Evolutionary conservation across 768 basidiomycete genomes (phyloP).

Genomic region (Pisolithus orientalis): DNA sequence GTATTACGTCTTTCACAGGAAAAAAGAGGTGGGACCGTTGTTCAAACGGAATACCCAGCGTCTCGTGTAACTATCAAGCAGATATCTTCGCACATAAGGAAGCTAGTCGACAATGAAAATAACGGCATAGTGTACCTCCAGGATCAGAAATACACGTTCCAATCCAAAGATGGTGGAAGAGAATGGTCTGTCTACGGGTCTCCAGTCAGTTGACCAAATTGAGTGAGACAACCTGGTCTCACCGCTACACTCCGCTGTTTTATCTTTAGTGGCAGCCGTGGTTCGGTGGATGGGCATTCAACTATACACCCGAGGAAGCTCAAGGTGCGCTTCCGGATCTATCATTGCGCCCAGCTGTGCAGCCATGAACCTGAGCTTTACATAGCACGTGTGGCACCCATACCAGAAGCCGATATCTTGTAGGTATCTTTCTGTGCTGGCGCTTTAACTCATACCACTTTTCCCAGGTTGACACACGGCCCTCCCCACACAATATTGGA

Average conservation of each 20-base stretch:
- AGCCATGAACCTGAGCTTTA: neutral
- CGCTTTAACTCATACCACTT: neutral
- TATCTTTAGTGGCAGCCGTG: slow-evolving; percentile 12
- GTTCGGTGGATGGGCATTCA: slow-evolving; percentile 41
- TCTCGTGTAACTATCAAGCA: neutral
- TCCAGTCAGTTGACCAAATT: slow-evolving; percentile 36
- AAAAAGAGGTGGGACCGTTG: slow-evolving; percentile 3
- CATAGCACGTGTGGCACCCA: slow-evolving; percentile 12
- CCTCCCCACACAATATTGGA: slow-evolving; percentile 49
- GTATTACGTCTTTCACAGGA: neutral
- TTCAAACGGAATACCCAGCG: neutral
- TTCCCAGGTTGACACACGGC: slow-evolving; percentile 41
- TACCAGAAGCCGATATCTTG: slow-evolving; percentile 26
- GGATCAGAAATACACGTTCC: slow-evolving; percentile 37
- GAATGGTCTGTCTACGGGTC: slow-evolving; percentile 57
- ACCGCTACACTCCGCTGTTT: neutral
- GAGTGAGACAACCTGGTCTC: neutral
- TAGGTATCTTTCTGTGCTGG: slow-evolving; percentile 5
- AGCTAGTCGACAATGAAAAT: slow-evolving; percentile 15
- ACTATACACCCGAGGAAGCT: slow-evolving; percentile 36
- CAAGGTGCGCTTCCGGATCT: slow-evolving; percentile 21
- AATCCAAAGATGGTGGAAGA: slow-evolving; percentile 23
- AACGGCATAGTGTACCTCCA: slow-evolving; percentile 49
- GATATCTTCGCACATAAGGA: neutral
- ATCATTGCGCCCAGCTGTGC: no score